phyloP scores from a whole-genome alignment of 768 basidiomycete species.

The Neoboletus magnificus region DNA sequence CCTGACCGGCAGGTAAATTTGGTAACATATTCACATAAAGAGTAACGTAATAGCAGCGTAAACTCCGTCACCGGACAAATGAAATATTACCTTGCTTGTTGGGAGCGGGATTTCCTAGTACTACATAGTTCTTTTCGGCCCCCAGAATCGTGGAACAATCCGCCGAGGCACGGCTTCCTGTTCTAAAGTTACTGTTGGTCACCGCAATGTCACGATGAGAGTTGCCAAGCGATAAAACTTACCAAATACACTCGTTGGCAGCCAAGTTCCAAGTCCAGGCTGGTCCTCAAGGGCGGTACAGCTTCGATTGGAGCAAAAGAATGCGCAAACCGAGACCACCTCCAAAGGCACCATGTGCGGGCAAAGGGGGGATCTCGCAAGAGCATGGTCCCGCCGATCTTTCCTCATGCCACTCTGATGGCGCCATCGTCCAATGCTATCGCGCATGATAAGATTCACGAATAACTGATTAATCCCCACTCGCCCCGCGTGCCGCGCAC shows the following conservation, averaged over 20 bases:
- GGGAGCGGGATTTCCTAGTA: too few relatives aligned
- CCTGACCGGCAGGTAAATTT: too few relatives aligned
- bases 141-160: too few relatives aligned
- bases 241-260: background rate
- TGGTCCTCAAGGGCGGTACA: background rate
- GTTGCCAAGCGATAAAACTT: background rate
- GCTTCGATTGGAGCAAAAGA: background rate
- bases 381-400: background rate
- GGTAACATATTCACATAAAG: too few relatives aligned
- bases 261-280: background rate
- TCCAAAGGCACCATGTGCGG: background rate
- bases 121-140: too few relatives aligned
- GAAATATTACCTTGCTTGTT: too few relatives aligned
- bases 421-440: background rate
- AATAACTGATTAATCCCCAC: background rate
- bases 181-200: too few relatives aligned
- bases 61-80: too few relatives aligned
- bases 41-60: too few relatives aligned
- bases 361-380: background rate
- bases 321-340: background rate
- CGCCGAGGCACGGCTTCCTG: too few relatives aligned
- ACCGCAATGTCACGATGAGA: background rate
- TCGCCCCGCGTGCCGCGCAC: background rate
- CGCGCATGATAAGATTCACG: background rate
- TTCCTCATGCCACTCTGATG: background rate